Conservation (phyloP, 1,284 basidiomycete species). For the Melampsora larici-populina region DNA sequence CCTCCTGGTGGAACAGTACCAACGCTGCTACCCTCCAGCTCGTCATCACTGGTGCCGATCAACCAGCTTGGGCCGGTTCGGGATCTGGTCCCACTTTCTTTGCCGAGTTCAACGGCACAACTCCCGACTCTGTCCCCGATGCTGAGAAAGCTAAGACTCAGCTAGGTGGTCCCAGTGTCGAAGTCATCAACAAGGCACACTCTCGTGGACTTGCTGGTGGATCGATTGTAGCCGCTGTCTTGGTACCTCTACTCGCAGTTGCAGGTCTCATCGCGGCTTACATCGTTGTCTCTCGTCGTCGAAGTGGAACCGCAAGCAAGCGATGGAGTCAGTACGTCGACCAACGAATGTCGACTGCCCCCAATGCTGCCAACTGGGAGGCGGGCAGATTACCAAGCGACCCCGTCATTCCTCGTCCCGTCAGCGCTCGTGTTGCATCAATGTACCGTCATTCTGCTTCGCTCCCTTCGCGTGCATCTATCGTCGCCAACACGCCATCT, state of each 20-base stretch:
- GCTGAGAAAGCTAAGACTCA: slow-evolving; percentile 6
- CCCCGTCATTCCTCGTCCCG: background rate
- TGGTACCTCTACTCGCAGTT: slow-evolving; percentile 24
- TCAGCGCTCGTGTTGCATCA: slow-evolving; percentile 18
- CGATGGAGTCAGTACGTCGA: slow-evolving; percentile 40
- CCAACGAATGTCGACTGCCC: slow-evolving; percentile 27
- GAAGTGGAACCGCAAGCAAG: slow-evolving; percentile 32
- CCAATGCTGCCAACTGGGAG: slow-evolving; percentile 10
- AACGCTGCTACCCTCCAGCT: slow-evolving; percentile 20
- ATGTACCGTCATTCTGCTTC: slow-evolving; percentile 40
- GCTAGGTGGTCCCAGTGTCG: slow-evolving; percentile 11
- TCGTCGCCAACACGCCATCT: background rate
- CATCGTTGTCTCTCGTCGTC: slow-evolving; percentile 26
- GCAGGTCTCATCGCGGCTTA: slow-evolving; percentile 12
- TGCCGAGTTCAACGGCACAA: slow-evolving; percentile 38
- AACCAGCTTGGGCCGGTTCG: slow-evolving; percentile 32
- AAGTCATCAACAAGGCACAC: slow-evolving; percentile 17
- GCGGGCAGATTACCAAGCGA: background rate
- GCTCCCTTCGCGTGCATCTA: background rate
- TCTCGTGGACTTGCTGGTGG: slow-evolving; percentile 10
- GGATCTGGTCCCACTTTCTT: slow-evolving; percentile 27
- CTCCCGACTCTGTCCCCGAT: background rate
- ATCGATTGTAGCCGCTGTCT: slow-evolving; percentile 20
- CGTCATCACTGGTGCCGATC: slow-evolving; percentile 23
- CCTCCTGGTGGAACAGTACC: slow-evolving; percentile 39